Percentiles rank a stretch among this genome's conserved stretches.
phyloP scores from a whole-genome alignment of 768 basidiomycete species.

The Harrya chromipes region DNA sequence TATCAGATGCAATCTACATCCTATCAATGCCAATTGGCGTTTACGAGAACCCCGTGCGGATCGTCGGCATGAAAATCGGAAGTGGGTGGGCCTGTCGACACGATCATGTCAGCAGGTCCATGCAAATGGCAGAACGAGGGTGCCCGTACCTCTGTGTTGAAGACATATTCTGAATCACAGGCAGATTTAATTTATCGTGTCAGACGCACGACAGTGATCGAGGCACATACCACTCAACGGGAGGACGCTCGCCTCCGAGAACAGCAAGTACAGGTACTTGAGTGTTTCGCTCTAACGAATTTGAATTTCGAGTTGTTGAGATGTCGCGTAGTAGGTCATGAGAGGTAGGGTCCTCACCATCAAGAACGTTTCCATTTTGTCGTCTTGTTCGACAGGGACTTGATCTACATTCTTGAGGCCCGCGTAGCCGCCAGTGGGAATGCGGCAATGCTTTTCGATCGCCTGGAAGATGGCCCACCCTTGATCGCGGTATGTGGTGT shows the following conservation, averaged over 20 bases:
- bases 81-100: slow-evolving; percentile 60
- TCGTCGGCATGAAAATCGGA: slow-evolving; percentile 60
- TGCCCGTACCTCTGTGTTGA: slow-evolving; percentile 79
- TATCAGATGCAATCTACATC: too few relatives aligned
- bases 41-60: slow-evolving; percentile 47
- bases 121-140: slow-evolving; percentile 11
- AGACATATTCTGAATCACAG: slow-evolving; percentile 62
- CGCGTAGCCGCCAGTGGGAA: slow-evolving; percentile 81
- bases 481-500: slow-evolving; percentile 72
- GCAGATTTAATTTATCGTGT: not conserved
- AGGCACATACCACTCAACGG: slow-evolving; percentile 65
- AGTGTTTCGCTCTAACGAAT: slow-evolving; percentile 72
- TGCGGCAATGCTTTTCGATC: slow-evolving; percentile 77
- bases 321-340: too few relatives aligned
- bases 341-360: slow-evolving; percentile 48
- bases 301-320: not conserved
- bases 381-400: slow-evolving; percentile 62
- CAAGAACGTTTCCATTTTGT: slow-evolving; percentile 96
- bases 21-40: too few relatives aligned
- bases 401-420: slow-evolving; percentile 83
- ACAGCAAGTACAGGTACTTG: slow-evolving; percentile 89
- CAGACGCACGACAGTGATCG: slow-evolving; percentile 1
- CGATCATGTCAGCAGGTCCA: too few relatives aligned
- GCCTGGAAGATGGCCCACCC: slow-evolving; percentile 91
- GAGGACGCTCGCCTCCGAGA: slow-evolving; percentile 68